A percentile compares a stretch with the other conserved stretches of the same genome.
phyloP scores from a whole-genome alignment of 148 eudicot species.

The Heliamphora exappendiculata region DNA sequence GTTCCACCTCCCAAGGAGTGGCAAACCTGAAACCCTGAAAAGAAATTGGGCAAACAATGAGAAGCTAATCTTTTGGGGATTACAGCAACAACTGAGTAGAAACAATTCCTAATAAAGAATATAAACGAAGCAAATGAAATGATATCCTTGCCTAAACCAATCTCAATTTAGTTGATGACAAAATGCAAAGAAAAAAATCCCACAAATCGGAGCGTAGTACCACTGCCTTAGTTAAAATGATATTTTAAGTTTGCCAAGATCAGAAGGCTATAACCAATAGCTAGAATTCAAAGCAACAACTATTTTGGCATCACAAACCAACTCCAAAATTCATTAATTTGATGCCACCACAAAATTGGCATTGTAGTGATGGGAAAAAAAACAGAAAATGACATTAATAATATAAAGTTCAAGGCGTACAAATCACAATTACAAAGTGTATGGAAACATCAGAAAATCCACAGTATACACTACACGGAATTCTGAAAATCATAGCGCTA shows the following conservation, averaged over 20 bases:
- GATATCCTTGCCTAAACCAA: neutral
- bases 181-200: neutral
- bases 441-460: neutral
- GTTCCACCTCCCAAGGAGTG: conserved; percentile 6
- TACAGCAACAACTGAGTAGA: neutral
- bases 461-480: neutral
- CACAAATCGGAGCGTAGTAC: neutral
- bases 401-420: no score
- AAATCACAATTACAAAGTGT: no score
- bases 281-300: neutral
- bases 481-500: neutral
- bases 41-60: neutral
- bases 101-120: neutral
- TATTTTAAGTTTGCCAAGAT: neutral
- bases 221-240: neutral
- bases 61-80: neutral
- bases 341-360: neutral
- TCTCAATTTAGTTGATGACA: neutral
- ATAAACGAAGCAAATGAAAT: neutral
- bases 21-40: conserved; percentile 1
- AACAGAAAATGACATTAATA: no score
- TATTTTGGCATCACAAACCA: neutral
- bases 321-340: neutral
- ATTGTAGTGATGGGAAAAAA: no score
- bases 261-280: neutral